A percentile compares a stretch with the other conserved stretches of the same genome.
These are phyloP conservation scores for Pyrus bretschneideri DNA, from an alignment of 306 rosid genomes.

Conservation along the genomic window DNA sequence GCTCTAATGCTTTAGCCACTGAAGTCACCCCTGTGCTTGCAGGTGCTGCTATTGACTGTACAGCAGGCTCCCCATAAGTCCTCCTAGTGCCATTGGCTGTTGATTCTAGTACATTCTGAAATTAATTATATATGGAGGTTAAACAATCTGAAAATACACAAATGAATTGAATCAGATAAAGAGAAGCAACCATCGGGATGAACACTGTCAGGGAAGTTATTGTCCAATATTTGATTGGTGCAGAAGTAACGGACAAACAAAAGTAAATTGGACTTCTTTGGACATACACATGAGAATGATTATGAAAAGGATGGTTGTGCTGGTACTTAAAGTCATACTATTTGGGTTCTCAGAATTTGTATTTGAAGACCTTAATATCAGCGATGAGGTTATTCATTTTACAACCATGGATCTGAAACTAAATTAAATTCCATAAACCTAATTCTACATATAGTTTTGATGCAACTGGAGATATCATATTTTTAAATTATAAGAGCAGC, in stretches of 20 bases:
- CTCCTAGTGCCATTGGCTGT: conserved; percentile 19
- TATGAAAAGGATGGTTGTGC: background rate
- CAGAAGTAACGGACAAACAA: background rate
- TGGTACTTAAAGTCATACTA: background rate
- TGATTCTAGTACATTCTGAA: conserved; percentile 42
- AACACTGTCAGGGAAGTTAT: background rate
- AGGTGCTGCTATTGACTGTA: conserved; percentile 21
- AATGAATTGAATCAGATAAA: background rate
- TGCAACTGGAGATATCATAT: background rate
- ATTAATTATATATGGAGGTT: conserved; percentile 25
- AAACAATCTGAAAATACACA: conserved; percentile 8
- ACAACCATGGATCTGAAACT: background rate
- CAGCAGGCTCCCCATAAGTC: conserved; percentile 16
- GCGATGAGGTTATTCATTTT: background rate
- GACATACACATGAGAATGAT: background rate
- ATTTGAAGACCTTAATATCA: background rate
- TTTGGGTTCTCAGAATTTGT: background rate
- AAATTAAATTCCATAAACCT: background rate
- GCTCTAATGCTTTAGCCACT: conserved; percentile 17
- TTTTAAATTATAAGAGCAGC: background rate
- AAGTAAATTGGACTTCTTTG: background rate
- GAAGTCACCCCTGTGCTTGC: conserved; percentile 21
- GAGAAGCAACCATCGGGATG: background rate
- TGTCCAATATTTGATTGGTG: background rate
- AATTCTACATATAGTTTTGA: background rate